Percentiles rank a stretch among this genome's conserved stretches.
phyloP scores from a whole-genome alignment of 1,139 yeast genomes.

The Suhomyces maxii region DNA sequence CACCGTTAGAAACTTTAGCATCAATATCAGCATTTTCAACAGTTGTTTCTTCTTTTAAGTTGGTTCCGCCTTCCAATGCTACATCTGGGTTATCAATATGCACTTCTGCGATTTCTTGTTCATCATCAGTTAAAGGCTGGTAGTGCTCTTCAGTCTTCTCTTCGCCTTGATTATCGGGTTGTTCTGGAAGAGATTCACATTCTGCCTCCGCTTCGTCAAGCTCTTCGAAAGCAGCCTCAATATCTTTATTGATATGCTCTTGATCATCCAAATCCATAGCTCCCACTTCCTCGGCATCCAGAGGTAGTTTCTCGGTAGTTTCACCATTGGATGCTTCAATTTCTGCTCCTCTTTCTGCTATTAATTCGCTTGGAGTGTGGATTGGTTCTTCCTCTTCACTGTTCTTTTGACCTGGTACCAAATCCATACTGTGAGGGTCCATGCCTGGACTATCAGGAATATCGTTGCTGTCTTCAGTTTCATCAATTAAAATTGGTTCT shows the following conservation, averaged over 20 bases:
- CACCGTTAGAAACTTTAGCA: too few species aligned
- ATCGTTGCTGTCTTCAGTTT: conserved; percentile 1
- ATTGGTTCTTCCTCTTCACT: too few species aligned
- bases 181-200: neutral
- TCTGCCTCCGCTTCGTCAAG: neutral
- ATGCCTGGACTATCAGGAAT: neutral
- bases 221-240: neutral
- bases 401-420: neutral
- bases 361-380: too few species aligned
- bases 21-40: conserved; percentile 8
- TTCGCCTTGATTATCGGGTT: neutral
- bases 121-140: neutral
- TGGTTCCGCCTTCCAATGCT: conserved; percentile 4
- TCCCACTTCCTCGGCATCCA: too few species aligned
- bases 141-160: neutral
- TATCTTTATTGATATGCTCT: neutral
- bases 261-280: neutral
- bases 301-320: too few species aligned
- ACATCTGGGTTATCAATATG: neutral
- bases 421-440: neutral
- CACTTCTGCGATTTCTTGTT: neutral
- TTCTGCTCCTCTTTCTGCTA: neutral
- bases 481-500: conserved; percentile 6
- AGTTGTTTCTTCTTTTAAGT: neutral
- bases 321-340: neutral